Evolutionary conservation across 1,139 yeast species (phyloP), one percentile per base, ranked within the genome.

Genomic region (Geotrichum citri-aurantii): DNA sequence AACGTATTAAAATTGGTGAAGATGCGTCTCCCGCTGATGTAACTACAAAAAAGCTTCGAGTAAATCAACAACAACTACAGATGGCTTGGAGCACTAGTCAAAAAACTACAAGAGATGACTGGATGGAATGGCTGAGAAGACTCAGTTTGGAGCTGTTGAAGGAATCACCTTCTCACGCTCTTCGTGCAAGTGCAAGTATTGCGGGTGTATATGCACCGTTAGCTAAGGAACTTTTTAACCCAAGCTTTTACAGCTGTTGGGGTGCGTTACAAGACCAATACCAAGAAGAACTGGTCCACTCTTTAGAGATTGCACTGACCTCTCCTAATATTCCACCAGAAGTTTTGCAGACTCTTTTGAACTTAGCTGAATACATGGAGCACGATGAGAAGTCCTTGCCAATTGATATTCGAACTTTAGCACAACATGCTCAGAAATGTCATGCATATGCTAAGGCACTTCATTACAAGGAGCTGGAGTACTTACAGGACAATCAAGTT

Each of bases 391-490:
- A 91, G 68, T 87, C 97, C 0, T 77, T 95, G 60, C 98, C 98
- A 0, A 88, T 95, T 57, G 88, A 95, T 47, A 89, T 89, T 23
- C 82, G 93, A 4, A 89, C 96, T 0, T 76, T 95, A 62, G 96
- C 98, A 1, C 90, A 86, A 64, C 93, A 91, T 70, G 97, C 99
- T 3, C 96, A 90, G 69, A 80, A 95, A 63, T 90, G 97, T 65
- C 99, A 95, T 73, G 98, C 98, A 0, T 95, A 90, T 73, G 99
- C 99, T 1, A 95, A 95, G 68, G 97, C 98, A 0, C 78, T 95
- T 61, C 99, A 95, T 69, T 95, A 93, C 72, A 92, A 93, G 71
- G 99, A 95, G 69, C 77, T 91, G 37, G 99, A 95, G 68, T 93
- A 92, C 68, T 89, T 91, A 66, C 95, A 90, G 65, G 97, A 92